Conservation (phyloP, 2,329 filamentous ascomycete species). For the Elsinoe ampelina region DNA sequence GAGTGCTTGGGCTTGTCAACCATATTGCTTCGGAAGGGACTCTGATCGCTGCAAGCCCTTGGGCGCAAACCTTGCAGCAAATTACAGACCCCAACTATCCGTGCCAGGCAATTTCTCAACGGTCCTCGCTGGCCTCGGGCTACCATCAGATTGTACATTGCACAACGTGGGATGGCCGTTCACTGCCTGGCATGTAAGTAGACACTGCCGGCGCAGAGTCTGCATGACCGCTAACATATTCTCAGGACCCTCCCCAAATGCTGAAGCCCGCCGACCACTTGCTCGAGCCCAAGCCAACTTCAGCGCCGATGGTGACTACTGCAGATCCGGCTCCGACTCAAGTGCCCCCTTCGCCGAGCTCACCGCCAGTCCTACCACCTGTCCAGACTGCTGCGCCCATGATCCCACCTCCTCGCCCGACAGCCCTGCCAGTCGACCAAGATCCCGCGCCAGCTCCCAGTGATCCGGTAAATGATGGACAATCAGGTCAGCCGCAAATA, state of each 20-base stretch:
- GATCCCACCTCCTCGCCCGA: neutral
- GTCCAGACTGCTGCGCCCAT: neutral
- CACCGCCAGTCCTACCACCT: neutral
- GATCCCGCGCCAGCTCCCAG: no score
- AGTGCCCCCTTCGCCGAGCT: neutral
- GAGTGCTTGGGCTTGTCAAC: conserved; percentile 2
- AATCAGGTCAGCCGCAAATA: neutral
- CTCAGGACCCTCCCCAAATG: neutral
- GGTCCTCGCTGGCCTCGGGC: neutral
- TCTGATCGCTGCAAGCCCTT: neutral
- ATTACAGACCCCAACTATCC: neutral
- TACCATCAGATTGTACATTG: neutral
- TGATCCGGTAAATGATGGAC: neutral
- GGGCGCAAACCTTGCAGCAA: neutral
- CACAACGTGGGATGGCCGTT: neutral
- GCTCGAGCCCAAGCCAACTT: neutral
- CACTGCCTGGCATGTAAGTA: neutral
- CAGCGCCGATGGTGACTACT: neutral
- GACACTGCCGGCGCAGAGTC: no score
- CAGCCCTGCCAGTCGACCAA: neutral
- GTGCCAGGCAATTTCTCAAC: neutral
- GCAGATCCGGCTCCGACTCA: neutral
- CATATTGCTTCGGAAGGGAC: neutral
- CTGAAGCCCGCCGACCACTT: neutral
- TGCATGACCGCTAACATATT: neutral